A percentile compares a stretch with the other conserved stretches of the same genome.
Evolutionary conservation across 352 stramenopile genomes (phyloP).

Genomic region (Globisporangium barbulae): DNA sequence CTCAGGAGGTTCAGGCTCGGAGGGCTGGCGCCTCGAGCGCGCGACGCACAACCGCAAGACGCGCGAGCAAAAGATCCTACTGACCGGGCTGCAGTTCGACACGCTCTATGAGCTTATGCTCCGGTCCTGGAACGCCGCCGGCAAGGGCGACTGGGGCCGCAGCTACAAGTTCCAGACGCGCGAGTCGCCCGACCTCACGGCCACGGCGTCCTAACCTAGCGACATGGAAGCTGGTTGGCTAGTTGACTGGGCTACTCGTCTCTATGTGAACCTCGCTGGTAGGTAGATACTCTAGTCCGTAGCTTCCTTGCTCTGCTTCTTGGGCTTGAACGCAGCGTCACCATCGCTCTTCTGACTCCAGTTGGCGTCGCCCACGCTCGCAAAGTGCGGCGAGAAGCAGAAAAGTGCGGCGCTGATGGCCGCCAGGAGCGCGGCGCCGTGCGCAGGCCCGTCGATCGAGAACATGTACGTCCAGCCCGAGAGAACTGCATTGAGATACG

Average conservation of each 20-base stretch:
- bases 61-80: slow-evolving; percentile 29
- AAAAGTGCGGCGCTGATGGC: slow-evolving; percentile 53
- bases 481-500: slow-evolving; percentile 36
- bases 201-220: neutral
- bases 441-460: slow-evolving; percentile 66
- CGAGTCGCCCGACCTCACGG: slow-evolving; percentile 26
- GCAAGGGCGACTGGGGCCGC: slow-evolving; percentile 56
- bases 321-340: neutral
- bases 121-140: slow-evolving; percentile 53
- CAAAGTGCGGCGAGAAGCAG: slow-evolving; percentile 65
- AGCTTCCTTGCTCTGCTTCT: slow-evolving; percentile 27
- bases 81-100: slow-evolving; percentile 58
- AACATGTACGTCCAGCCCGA: slow-evolving; percentile 76
- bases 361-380: slow-evolving; percentile 28
- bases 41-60: slow-evolving; percentile 41
- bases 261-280: neutral
- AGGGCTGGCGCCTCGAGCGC: slow-evolving; percentile 39
- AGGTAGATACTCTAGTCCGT: slow-evolving; percentile 24
- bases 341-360: slow-evolving; percentile 10
- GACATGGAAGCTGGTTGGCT: neutral
- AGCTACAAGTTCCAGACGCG: slow-evolving; percentile 37
- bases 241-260: neutral
- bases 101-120: slow-evolving; percentile 59
- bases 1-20: neutral
- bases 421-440: slow-evolving; percentile 62